Evolutionary conservation across 345 rosid genomes (phyloP).

Genomic region (Syzygium aqueum): DNA sequence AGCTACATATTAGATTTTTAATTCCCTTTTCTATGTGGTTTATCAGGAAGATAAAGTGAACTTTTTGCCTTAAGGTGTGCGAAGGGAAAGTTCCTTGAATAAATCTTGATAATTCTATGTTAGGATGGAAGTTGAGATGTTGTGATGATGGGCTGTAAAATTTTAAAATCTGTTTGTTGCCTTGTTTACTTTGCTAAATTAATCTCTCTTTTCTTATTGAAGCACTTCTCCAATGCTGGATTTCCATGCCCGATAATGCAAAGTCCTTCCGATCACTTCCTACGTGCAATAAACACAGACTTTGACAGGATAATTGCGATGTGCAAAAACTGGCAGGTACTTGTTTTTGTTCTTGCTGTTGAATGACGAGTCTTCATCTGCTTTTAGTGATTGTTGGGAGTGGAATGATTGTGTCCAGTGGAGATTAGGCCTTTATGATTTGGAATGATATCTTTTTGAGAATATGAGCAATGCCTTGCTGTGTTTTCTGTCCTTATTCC

Average conservation of each 20-base stretch:
- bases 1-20: background rate
- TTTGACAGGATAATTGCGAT: slow-evolving; percentile 96
- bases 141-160: background rate
- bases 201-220: slow-evolving; percentile 15
- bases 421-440: background rate
- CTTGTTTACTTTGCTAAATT: slow-evolving; percentile 6
- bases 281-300: slow-evolving; percentile 96
- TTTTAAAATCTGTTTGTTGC: background rate
- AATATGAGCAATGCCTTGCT: background rate
- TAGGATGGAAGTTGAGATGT: background rate
- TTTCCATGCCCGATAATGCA: slow-evolving; percentile 99
- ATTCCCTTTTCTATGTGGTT: background rate
- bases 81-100: background rate
- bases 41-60: background rate
- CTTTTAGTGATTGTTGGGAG: background rate
- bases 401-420: background rate
- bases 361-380: background rate
- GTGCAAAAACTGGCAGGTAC: slow-evolving; percentile 99
- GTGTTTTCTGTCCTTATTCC: background rate
- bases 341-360: background rate
- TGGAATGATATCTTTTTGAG: background rate
- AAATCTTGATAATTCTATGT: background rate
- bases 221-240: slow-evolving; percentile 99
- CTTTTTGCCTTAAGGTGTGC: background rate
- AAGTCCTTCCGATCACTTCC: slow-evolving; percentile 99